These are phyloP conservation scores for Basipetospora chlamydospora DNA, from an alignment of 2,329 filamentous ascomycete genomes.

Conservation along the genomic window DNA sequence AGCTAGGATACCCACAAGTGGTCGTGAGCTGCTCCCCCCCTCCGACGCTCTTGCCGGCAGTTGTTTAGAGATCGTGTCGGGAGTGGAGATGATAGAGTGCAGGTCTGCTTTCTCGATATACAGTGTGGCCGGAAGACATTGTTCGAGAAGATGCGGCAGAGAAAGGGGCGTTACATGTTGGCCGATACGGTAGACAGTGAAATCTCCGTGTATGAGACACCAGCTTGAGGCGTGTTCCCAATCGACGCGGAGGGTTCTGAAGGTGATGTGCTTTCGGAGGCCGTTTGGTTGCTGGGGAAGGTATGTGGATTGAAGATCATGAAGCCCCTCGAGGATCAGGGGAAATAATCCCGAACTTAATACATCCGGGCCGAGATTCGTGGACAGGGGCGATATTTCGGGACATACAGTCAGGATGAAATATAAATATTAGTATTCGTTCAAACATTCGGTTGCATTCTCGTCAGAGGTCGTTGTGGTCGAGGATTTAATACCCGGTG, in stretches of 20 bases:
- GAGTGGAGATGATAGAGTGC: constrained; percentile 9
- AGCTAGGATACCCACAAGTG: constrained; percentile 14
- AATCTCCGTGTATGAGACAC: constrained; percentile 15
- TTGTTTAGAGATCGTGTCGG: constrained; percentile 13
- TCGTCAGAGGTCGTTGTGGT: too few relatives aligned
- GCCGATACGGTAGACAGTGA: constrained; percentile 20
- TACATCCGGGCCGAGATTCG: too few relatives aligned
- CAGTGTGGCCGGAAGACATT: constrained; percentile 17
- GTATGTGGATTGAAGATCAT: too few relatives aligned
- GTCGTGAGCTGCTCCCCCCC: constrained; percentile 25
- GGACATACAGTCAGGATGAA: too few relatives aligned
- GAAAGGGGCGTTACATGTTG: constrained; percentile 22
- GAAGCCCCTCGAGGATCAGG: too few relatives aligned
- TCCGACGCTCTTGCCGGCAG: constrained; percentile 19
- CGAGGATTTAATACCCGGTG: too few relatives aligned
- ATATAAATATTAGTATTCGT: too few relatives aligned
- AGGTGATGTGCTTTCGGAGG: constrained; percentile 9
- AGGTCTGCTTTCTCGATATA: constrained; percentile 21
- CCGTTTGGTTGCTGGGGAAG: constrained; percentile 10
- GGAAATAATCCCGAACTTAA: too few relatives aligned
- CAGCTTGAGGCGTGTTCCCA: constrained; percentile 17
- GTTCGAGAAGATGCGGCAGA: constrained; percentile 12
- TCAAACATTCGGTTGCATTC: too few relatives aligned
- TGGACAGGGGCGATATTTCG: too few relatives aligned
- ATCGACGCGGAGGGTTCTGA: constrained; percentile 10